Conservation (phyloP, 768 basidiomycete species). For the Dentipellis fragilis region DNA sequence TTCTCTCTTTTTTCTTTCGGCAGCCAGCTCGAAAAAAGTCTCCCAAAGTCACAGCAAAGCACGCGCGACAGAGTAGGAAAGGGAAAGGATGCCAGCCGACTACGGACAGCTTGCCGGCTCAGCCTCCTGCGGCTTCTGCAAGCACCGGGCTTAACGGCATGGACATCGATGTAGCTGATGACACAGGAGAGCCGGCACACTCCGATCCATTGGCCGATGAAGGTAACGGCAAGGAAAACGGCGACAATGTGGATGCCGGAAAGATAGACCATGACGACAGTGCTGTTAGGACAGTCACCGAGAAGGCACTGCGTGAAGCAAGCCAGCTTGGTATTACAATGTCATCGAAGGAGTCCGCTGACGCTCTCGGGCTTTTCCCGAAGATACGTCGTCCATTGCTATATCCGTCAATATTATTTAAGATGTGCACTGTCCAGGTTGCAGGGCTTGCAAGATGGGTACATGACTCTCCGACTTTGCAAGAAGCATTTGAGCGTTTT, state of each 20-base stretch:
- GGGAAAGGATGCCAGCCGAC: no score
- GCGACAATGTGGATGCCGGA: neutral
- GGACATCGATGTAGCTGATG: neutral
- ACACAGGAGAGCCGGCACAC: no score
- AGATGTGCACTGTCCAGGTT: no score
- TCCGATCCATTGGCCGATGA: neutral
- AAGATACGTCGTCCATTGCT: no score
- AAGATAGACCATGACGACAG: neutral
- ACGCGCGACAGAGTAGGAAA: no score
- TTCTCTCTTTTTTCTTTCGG: conserved; percentile 15
- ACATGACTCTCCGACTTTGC: conserved; percentile 18
- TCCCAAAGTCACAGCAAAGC: no score
- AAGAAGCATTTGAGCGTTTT: conserved; percentile 18
- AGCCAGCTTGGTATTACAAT: neutral
- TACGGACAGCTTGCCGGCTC: no score
- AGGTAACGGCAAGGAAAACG: neutral
- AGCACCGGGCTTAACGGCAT: neutral
- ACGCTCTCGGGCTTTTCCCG: neutral
- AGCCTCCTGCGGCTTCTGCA: neutral
- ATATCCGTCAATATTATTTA: no score
- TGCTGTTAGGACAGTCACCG: neutral
- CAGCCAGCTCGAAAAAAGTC: conserved; percentile 15
- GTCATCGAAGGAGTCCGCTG: neutral
- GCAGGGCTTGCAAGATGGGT: conserved; percentile 19
- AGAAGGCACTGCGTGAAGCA: neutral